phyloP scores from a whole-genome alignment of 257 asterid species.

The Solanum medicagineum region DNA sequence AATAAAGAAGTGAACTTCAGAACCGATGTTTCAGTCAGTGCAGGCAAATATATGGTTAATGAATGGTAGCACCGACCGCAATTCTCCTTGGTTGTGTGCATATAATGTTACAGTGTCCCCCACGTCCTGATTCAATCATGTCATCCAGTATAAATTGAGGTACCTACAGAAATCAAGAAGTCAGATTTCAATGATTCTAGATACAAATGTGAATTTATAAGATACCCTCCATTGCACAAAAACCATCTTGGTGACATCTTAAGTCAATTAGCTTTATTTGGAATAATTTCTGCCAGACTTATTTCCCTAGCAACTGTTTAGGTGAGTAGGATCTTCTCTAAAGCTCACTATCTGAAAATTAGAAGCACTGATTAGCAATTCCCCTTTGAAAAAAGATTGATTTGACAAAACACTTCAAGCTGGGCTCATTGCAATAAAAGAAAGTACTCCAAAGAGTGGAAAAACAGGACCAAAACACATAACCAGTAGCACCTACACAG shows the following conservation, averaged over 20 bases:
- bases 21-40: not conserved
- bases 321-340: not conserved
- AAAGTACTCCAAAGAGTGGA: not conserved
- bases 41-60: not conserved
- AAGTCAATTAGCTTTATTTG: not conserved
- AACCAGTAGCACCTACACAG: not conserved
- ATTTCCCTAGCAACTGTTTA: not conserved
- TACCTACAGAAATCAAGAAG: slow-evolving; percentile 45
- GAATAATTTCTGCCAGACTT: not conserved
- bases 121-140: slow-evolving; percentile 87
- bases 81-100: slow-evolving; percentile 99
- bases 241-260: not conserved
- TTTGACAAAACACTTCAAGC: not conserved
- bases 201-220: not conserved
- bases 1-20: not conserved
- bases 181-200: not conserved
- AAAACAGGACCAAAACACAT: not conserved
- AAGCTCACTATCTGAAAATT: not conserved
- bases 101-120: slow-evolving; percentile 74
- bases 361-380: not conserved
- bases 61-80: slow-evolving; percentile 21
- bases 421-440: not conserved
- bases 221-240: not conserved
- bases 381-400: not conserved
- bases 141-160: slow-evolving; percentile 92